Evolutionary conservation across 129 eudicot genomes (phyloP).

Genomic region (Tanacetum coccineum): DNA sequence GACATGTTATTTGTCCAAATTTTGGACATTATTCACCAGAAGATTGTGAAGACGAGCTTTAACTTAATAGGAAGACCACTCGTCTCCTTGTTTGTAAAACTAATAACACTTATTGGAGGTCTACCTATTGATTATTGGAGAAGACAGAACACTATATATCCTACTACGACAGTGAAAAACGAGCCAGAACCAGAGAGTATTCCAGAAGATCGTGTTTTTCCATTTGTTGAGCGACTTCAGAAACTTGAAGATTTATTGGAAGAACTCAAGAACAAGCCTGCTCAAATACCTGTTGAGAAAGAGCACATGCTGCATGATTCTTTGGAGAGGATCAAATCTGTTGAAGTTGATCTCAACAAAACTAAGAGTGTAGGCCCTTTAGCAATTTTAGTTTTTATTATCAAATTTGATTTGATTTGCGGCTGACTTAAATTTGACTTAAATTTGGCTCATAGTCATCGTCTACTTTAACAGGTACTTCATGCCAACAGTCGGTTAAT

Average conservation of each 20-base stretch:
- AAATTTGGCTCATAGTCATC: too few species aligned
- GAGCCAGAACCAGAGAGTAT: constrained; percentile 27
- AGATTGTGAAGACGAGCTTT: constrained; percentile 48
- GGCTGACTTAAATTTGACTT: constrained; percentile 2
- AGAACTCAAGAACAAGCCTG: constrained; percentile 56
- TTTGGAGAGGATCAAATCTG: constrained; percentile 76
- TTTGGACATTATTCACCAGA: constrained; percentile 40
- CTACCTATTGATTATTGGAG: constrained; percentile 36
- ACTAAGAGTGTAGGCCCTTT: constrained; percentile 63
- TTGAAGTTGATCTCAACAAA: constrained; percentile 75
- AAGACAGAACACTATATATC: constrained; percentile 40
- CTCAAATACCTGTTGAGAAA: constrained; percentile 56
- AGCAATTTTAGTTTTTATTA: constrained; percentile 21
- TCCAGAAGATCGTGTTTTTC: constrained; percentile 24
- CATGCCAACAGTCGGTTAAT: too few species aligned
- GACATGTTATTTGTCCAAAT: constrained; percentile 27
- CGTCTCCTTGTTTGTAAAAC: constrained; percentile 36
- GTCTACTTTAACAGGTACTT: constrained; percentile 43
- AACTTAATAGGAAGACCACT: constrained; percentile 38
- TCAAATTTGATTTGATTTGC: neutral
- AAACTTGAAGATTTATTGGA: constrained; percentile 54
- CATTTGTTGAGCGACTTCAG: constrained; percentile 56
- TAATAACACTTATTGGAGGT: constrained; percentile 31
- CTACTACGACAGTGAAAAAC: constrained; percentile 38
- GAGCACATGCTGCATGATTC: constrained; percentile 74